phyloP scores from a whole-genome alignment of 2,329 filamentous ascomycete genomes.

The Fusarium siculi region DNA sequence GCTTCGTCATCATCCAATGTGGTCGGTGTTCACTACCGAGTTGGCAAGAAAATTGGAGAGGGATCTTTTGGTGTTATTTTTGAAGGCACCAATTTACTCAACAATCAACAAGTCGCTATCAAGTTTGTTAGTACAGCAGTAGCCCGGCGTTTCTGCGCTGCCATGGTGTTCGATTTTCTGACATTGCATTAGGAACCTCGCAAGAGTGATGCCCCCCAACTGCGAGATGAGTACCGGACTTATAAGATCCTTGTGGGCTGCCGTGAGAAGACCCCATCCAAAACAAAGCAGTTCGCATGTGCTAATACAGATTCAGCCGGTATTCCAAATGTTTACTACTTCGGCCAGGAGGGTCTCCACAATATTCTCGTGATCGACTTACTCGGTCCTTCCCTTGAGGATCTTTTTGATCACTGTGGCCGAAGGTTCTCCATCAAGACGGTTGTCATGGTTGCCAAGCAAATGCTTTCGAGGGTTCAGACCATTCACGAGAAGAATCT shows the following conservation, averaged over 20 bases:
- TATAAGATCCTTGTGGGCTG: slow-evolving; percentile 99
- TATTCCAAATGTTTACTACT: slow-evolving; percentile 99
- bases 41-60: slow-evolving; percentile 99
- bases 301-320: slow-evolving; percentile 71
- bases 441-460: slow-evolving; percentile 98
- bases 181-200: slow-evolving; percentile 80
- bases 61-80: slow-evolving; percentile 99
- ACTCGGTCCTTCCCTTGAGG: slow-evolving; percentile 92
- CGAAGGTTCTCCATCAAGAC: slow-evolving; percentile 96
- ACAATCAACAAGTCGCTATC: slow-evolving; percentile 99
- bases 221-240: slow-evolving; percentile 97
- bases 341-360: slow-evolving; percentile 97
- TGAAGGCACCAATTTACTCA: slow-evolving; percentile 96
- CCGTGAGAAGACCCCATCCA: slow-evolving; percentile 71
- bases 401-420: slow-evolving; percentile 97
- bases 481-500: slow-evolving; percentile 98
- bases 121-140: slow-evolving; percentile 80
- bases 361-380: slow-evolving; percentile 99
- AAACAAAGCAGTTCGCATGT: slow-evolving; percentile 46
- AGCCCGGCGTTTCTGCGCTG: background rate
- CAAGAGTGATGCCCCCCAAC: slow-evolving; percentile 97
- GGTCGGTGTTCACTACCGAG: slow-evolving; percentile 97
- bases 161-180: background rate
- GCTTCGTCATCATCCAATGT: slow-evolving; percentile 94
- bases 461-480: slow-evolving; percentile 96